Base-by-base conservation (phyloP, 148 eudicot species). In the Chenopodium suecicum region DNA sequence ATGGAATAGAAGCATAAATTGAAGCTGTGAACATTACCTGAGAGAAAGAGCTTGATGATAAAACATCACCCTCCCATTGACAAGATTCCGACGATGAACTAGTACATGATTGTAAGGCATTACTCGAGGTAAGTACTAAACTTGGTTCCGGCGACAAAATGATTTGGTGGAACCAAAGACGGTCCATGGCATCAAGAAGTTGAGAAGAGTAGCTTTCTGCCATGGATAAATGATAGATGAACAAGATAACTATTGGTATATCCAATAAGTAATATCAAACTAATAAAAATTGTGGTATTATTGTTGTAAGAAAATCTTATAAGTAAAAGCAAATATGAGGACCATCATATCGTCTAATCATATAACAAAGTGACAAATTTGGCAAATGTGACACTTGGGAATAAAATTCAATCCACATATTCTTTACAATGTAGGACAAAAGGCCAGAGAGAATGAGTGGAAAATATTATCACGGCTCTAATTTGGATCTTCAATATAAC, bases 81-180 rank as follows among this genome's bases (percentile, higher is more conserved):
- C 69, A 63, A 17, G 78, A 54, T 27, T 74, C 66, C 5, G 29
- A 31, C 3, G 44, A 31, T 20, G 27, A 71, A 70, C 65, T 31
- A 14, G 19, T 27, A 78, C 13, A 50, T 12, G 81, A 79, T 22
- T 46, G 70, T 22, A 58, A 74, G 48, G 73, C 62, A 52, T 54
- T 52, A 63, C 75, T 79, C 32, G 78, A 79, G 73, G 44, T 32
- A 48, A 58, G 19, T 7, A 17, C 70, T 27, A 78, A 67, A 76
- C 23, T 73, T 44, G 81, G 79, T 70, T 80, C 80, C 16, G 89
- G 48, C 56, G 69, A 78, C 27, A 89, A 77, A 73, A 90, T 74
- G 16, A 81, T 74, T 76, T 83, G 86, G 63, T 89, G 86, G 83
- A 84, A 90, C 93, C 93, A 89, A 73, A 89, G 84, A 25, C 68